Evolutionary conservation across 164 flowering plant genomes (phyloP).

Genomic region (Buxus sempervirens): DNA sequence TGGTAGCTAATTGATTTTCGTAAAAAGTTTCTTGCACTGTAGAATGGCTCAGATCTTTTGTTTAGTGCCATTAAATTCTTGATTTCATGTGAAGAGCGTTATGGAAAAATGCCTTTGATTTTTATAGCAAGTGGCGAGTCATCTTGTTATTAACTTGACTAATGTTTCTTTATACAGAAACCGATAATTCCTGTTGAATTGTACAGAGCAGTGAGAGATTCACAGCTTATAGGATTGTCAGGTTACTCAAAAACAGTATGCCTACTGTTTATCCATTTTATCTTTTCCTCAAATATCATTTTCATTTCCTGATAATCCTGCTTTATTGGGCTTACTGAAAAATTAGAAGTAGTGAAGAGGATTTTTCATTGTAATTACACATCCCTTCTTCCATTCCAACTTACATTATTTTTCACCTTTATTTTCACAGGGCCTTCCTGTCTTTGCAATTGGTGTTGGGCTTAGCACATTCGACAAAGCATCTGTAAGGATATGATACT

Average conservation of each 20-base stretch:
- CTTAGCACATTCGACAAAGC: slow-evolving; percentile 91
- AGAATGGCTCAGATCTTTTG: neutral
- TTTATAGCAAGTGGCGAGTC: neutral
- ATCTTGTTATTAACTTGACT: neutral
- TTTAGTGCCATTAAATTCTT: neutral
- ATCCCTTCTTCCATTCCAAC: neutral
- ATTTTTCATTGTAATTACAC: neutral
- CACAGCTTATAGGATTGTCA: slow-evolving; percentile 84
- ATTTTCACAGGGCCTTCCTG: slow-evolving; percentile 77
- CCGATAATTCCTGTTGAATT: slow-evolving; percentile 76
- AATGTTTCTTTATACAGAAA: slow-evolving; percentile 48
- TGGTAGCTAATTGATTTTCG: neutral
- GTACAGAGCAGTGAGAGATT: slow-evolving; percentile 75
- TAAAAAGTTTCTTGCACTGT: too few relatives aligned
- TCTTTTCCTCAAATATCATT: neutral
- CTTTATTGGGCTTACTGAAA: neutral
- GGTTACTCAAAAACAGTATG: slow-evolving; percentile 87
- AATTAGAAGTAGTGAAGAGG: neutral
- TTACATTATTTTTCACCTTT: neutral
- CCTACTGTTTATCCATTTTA: neutral
- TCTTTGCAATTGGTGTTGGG: slow-evolving; percentile 89
- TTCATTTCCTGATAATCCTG: neutral
- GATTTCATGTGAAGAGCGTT: neutral
- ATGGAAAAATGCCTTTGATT: neutral
- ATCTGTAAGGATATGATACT: slow-evolving; percentile 55